These are phyloP conservation scores for Ophiosphaerella narmari DNA, from an alignment of 2,329 filamentous ascomycete genomes.

Conservation along the genomic window DNA sequence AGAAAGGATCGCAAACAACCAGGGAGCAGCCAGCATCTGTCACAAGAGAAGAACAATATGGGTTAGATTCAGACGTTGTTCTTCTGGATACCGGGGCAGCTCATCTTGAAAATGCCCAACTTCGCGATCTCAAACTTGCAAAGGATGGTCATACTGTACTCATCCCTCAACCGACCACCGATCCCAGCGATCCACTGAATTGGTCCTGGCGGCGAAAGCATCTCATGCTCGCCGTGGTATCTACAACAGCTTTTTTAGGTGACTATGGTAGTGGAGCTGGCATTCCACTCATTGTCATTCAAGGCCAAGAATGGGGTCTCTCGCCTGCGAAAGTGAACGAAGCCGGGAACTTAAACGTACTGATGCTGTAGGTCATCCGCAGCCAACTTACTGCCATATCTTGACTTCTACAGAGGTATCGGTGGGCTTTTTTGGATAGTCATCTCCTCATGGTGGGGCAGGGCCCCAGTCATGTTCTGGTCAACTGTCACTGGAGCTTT, in stretches of 20 bases:
- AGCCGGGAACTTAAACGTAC: slow-evolving; percentile 58
- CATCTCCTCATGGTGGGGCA: slow-evolving; percentile 21
- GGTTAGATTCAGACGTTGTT: slow-evolving; percentile 12
- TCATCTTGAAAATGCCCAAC: slow-evolving; percentile 26
- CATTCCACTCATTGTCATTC: slow-evolving; percentile 35
- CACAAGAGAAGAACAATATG: too few relatives aligned
- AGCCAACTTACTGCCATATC: neutral
- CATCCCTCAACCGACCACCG: slow-evolving; percentile 57
- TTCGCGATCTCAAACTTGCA: slow-evolving; percentile 40
- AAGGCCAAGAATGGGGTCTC: slow-evolving; percentile 54
- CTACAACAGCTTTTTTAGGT: slow-evolving; percentile 53
- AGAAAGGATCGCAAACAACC: too few relatives aligned
- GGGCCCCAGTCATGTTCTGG: slow-evolving; percentile 51
- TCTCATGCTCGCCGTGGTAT: slow-evolving; percentile 54
- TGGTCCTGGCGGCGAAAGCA: slow-evolving; percentile 57
- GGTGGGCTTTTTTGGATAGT: slow-evolving; percentile 42
- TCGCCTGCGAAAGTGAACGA: slow-evolving; percentile 57
- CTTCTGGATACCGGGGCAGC: slow-evolving; percentile 27
- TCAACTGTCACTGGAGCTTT: slow-evolving; percentile 49
- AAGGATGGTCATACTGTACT: slow-evolving; percentile 51
- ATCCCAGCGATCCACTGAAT: slow-evolving; percentile 58
- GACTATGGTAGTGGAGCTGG: slow-evolving; percentile 54
- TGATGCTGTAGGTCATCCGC: slow-evolving; percentile 50
- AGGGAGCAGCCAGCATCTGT: too few relatives aligned
- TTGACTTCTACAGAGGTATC: slow-evolving; percentile 28